These are phyloP conservation scores for Ceratobasidium sp. DNA, from an alignment of 1,284 basidiomycete genomes.

Conservation along the genomic window DNA sequence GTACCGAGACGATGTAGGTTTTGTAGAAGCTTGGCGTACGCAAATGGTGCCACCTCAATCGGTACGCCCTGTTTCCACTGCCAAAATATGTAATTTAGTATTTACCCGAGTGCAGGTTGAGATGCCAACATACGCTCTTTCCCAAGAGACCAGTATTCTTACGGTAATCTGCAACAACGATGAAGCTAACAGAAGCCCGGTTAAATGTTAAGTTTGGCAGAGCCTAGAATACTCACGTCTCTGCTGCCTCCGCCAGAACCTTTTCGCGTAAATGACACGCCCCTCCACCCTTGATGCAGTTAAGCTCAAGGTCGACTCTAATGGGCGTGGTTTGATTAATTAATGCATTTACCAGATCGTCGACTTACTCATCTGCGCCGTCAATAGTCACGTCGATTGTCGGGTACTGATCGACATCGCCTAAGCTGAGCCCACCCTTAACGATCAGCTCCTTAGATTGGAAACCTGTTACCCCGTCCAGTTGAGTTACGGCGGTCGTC, in stretches of 20 bases:
- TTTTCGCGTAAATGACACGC: constrained; percentile 98
- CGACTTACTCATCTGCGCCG: constrained; percentile 93
- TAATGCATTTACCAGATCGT: neutral
- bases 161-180: constrained; percentile 96
- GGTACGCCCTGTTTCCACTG: constrained; percentile 93
- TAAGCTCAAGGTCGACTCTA: constrained; percentile 89
- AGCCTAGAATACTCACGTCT: constrained; percentile 67
- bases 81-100: neutral
- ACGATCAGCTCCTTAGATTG: constrained; percentile 97
- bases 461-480: constrained; percentile 72
- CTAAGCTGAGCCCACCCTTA: constrained; percentile 81
- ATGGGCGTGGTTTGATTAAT: constrained; percentile 1
- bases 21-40: constrained; percentile 88
- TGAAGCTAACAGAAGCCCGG: constrained; percentile 69
- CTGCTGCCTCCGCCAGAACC: constrained; percentile 96
- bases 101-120: neutral
- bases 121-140: constrained; percentile 72
- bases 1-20: constrained; percentile 77
- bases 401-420: constrained; percentile 93
- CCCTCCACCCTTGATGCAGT: constrained; percentile 98
- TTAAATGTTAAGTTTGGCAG: neutral
- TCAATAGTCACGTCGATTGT: constrained; percentile 96
- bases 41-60: constrained; percentile 97
- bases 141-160: constrained; percentile 91
- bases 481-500: neutral